Evolutionary conservation across 176 grass and related monocot species (phyloP).

Genomic region (Aegilops umbellulata): DNA sequence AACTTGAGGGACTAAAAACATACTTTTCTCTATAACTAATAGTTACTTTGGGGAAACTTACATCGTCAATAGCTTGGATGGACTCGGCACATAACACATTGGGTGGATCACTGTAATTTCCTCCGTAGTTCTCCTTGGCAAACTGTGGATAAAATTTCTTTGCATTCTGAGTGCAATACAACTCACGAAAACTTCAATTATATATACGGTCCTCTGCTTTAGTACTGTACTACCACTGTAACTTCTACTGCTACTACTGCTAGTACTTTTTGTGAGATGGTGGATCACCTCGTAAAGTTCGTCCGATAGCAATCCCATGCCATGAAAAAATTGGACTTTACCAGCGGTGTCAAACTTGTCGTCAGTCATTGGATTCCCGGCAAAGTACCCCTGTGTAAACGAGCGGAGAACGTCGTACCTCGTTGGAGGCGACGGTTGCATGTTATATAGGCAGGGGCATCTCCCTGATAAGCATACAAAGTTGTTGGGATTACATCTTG

Average conservation of each 20-base stretch:
- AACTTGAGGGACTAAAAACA: too few species aligned
- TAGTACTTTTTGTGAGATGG: background rate
- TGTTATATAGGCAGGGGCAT: too few species aligned
- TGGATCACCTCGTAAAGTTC: constrained; percentile 46
- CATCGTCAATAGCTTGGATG: constrained; percentile 24
- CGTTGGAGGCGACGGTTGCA: too few species aligned
- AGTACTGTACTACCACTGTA: background rate
- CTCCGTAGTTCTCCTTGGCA: constrained; percentile 30
- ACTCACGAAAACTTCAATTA: background rate
- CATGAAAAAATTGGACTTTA: constrained; percentile 40
- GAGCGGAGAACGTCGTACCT: too few species aligned
- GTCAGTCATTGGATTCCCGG: constrained; percentile 42
- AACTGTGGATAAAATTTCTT: constrained; percentile 8
- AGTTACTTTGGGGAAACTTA: background rate
- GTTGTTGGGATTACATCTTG: too few species aligned
- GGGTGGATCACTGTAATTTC: constrained; percentile 26
- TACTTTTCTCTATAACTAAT: too few species aligned
- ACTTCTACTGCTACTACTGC: background rate
- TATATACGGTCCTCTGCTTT: background rate
- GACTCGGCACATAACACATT: constrained; percentile 24
- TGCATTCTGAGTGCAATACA: background rate
- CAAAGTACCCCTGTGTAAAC: constrained; percentile 53
- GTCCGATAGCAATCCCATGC: constrained; percentile 49
- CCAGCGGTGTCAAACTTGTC: constrained; percentile 8
- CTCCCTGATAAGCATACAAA: too few species aligned